phyloP scores from a whole-genome alignment of 2,329 filamentous ascomycete genomes.

The Penicillium sp. region DNA sequence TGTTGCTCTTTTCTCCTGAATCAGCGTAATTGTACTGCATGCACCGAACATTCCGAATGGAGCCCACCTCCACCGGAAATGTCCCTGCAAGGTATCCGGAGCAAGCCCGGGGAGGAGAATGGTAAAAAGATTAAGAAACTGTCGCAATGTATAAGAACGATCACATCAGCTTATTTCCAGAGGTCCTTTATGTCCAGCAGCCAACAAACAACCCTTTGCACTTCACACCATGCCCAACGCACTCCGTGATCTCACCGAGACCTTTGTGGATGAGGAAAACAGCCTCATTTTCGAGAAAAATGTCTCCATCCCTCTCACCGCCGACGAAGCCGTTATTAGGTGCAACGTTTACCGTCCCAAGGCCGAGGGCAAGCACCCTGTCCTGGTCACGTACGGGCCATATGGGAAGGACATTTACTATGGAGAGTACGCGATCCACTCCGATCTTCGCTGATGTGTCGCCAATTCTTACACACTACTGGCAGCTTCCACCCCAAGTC shows the following conservation, averaged over 20 bases:
- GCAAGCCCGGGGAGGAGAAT: no score
- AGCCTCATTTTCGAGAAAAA: slow-evolving; percentile 54
- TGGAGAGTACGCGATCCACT: slow-evolving; percentile 29
- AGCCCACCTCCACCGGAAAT: slow-evolving; percentile 8
- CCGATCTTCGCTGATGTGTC: no score
- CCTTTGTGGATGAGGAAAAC: slow-evolving; percentile 6
- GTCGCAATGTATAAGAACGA: no score
- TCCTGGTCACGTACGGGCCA: slow-evolving; percentile 72
- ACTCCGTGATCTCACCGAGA: background rate
- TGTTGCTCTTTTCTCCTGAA: no score
- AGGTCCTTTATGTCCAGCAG: background rate
- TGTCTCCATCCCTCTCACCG: slow-evolving; percentile 50
- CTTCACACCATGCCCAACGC: slow-evolving; percentile 2
- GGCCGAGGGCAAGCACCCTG: slow-evolving; percentile 52
- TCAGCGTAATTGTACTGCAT: no score
- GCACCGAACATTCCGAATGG: background rate
- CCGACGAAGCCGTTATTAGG: slow-evolving; percentile 46
- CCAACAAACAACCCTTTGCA: background rate
- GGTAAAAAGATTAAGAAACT: no score
- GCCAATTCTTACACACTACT: no score
- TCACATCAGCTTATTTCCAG: no score
- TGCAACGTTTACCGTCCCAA: slow-evolving; percentile 59
- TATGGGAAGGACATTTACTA: slow-evolving; percentile 77
- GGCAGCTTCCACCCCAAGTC: slow-evolving; percentile 54
- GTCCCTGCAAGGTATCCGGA: background rate